These are phyloP conservation scores for Beta vulgaris DNA, from an alignment of 148 eudicot species.

Conservation along the genomic window DNA sequence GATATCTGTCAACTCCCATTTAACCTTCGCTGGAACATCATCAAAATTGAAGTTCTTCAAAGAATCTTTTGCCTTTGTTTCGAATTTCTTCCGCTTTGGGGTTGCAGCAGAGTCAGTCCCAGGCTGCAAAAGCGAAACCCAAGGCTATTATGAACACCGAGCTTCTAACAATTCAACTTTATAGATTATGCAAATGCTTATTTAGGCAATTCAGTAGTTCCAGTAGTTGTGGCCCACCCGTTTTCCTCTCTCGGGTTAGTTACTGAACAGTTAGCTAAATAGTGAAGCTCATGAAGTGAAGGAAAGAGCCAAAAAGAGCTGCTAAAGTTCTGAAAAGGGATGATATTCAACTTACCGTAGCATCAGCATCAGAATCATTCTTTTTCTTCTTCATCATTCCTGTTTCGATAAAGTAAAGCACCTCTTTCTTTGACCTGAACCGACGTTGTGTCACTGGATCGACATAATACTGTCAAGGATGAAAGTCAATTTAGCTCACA, in stretches of 20 bases:
- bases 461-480: constrained; percentile 51
- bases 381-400: constrained; percentile 36
- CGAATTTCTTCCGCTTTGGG: constrained; percentile 30
- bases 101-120: constrained; percentile 5
- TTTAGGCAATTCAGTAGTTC: no score
- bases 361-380: constrained; percentile 36
- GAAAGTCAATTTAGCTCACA: not conserved
- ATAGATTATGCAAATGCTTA: not conserved
- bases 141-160: not conserved
- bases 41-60: constrained; percentile 43
- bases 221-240: no score
- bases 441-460: constrained; percentile 33
- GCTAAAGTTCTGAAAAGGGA: not conserved
- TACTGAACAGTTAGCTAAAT: not conserved
- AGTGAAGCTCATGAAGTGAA: not conserved
- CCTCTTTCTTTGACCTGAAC: constrained; percentile 67
- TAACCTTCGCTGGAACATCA: constrained; percentile 44
- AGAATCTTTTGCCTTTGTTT: constrained; percentile 17
- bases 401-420: constrained; percentile 44
- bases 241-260: no score
- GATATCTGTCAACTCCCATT: constrained; percentile 45
- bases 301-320: not conserved
- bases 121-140: constrained; percentile 29
- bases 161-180: not conserved
- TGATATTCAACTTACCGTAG: constrained; percentile 32